Evolutionary conservation across 2,329 filamentous ascomycete genomes (phyloP), one percentile per base, ranked within the genome.

Genomic region (Chrysosporium keratinophilum): DNA sequence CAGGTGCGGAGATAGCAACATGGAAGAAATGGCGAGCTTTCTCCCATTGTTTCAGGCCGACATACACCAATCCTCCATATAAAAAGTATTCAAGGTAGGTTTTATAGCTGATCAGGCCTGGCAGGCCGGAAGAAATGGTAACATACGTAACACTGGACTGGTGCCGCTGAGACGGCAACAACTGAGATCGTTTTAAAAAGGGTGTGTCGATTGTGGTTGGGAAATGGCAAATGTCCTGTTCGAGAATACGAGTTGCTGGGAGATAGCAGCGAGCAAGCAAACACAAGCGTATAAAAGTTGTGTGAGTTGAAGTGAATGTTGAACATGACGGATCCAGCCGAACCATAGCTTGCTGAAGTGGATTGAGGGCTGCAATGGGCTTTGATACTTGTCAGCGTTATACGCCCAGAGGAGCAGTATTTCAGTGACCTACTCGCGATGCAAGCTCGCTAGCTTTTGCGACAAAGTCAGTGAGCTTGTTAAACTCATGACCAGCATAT

Each of bases 1-100:
- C 74, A 0, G 89, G 87, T 54, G 83, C 82, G 2, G 83, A 79
- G 35, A 95, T 74, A 42, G 81, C 78, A 55, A 80, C 76, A 60
- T 82, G 79, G 23, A 89, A 75, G 31, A 82, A 81, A 37, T 76
- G 75, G 14, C 76, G 70, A 0, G 85, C 84, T 54, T 77, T 78
- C 15, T 69, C 64, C 84, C 85, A 90, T 57, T 81, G 70, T 55
- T 78, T 74, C 48, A 75, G 67, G 1, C 76, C 74, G 63, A 84
- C 80, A 64, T 82, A 84, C 41, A 84, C 75, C 69, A 85, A 74
- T n/a, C 78, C 84, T 15, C 80, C 76, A 39, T 80, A 67, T 4
- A 85, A 67, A 60, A 85, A 83, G 64, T 88, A 88, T 63, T 85
- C 80, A 17, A 88, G 71, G 41, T 71, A 67, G 37, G 71, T 69